These are phyloP conservation scores for Rhizophora apiculata DNA, from an alignment of 345 rosid genomes.

Conservation along the genomic window DNA sequence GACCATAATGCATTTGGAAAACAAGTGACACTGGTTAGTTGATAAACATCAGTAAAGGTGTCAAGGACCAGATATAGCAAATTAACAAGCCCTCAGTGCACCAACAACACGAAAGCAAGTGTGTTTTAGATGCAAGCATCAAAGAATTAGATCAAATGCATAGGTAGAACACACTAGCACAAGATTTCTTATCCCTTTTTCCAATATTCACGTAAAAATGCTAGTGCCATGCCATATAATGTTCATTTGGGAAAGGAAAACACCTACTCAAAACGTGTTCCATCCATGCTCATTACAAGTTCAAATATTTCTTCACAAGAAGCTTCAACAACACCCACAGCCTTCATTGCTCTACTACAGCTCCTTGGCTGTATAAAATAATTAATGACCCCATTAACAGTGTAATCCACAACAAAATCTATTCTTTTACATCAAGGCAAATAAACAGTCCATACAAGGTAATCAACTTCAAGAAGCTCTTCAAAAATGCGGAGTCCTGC, in stretches of 20 bases:
- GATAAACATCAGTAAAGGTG: too few relatives aligned
- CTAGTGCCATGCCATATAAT: slow-evolving; percentile 2
- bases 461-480: slow-evolving; percentile 98
- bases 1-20: too few relatives aligned
- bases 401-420: slow-evolving; percentile 14
- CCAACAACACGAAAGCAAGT: not conserved
- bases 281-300: slow-evolving; percentile 99
- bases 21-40: too few relatives aligned
- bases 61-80: not conserved
- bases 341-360: slow-evolving; percentile 99
- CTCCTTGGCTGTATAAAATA: slow-evolving; percentile 84
- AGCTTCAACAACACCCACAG: slow-evolving; percentile 98
- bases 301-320: slow-evolving; percentile 95
- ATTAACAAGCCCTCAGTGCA: not conserved
- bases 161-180: not conserved
- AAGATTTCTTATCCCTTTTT: not conserved
- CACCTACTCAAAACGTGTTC: slow-evolving; percentile 95
- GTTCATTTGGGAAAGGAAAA: slow-evolving; percentile 26
- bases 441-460: slow-evolving; percentile 62
- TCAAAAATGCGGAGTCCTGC: slow-evolving; percentile 99
- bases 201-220: not conserved
- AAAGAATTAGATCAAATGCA: not conserved
- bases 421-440: slow-evolving; percentile 20
- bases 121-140: not conserved
- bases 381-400: slow-evolving; percentile 23